Evolutionary conservation across 192 early-diverging fungal species (phyloP), one percentile per base, ranked within the genome.

Genomic region (Lunasporangiospora selenospora): DNA sequence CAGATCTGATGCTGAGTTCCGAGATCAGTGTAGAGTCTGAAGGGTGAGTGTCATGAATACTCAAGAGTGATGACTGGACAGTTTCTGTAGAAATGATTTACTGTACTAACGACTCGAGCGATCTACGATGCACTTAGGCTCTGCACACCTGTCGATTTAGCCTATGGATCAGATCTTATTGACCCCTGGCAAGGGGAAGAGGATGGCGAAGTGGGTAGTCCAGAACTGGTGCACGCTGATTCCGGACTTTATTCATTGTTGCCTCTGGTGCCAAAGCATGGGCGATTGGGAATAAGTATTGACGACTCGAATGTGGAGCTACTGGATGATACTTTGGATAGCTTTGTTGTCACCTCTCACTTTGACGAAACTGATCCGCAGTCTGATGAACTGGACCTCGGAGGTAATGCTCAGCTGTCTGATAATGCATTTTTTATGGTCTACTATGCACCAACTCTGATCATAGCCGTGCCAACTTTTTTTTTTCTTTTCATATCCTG

Each of bases 21-120:
- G 67, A 71, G 6, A 53, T 34, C 5, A 71, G 46, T 12, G 27
- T 71, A 11, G 67, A 71, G 15, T 71, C 67, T 13, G 67, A 71
- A 11, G 59, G 65, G 65, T 67, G 59, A 47, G 36, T 3, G 4
- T 16, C 6, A 0, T 18, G 13, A 19, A 15, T 33, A 9, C 0
- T 33, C 13, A 5, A 12, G 18, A 26, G 3, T 0, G 24, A 47
- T 9, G 45, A 26, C 24, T 47, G 45, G 45, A 5, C n/a, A n/a
- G n/a, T n/a, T n/a, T n/a, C n/a, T n/a, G n/a, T n/a, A n/a, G n/a
- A n/a, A n/a, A n/a, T n/a, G n/a, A n/a, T n/a, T n/a, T n/a, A n/a
- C n/a, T n/a, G n/a, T n/a, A n/a, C n/a, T n/a, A n/a, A n/a, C n/a
- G n/a, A n/a, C n/a, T n/a, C n/a, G n/a, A n/a, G n/a, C n/a, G n/a